A percentile compares a stretch with the other conserved stretches of the same genome.
Conservation (phyloP, 345 rosid genomes). For the Lepidium didymum region DNA sequence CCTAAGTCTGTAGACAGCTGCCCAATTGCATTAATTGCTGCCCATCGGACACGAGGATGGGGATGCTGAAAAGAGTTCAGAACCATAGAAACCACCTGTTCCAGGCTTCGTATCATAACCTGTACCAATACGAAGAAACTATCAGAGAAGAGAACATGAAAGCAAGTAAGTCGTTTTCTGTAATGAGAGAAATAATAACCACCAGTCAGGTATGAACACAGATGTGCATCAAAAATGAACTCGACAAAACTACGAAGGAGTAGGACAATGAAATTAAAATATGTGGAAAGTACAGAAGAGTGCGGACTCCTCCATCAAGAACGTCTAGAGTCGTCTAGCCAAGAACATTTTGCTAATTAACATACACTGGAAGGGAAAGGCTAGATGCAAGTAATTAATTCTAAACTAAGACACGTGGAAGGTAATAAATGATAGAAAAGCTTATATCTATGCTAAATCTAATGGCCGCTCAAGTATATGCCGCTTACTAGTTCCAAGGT, state of each 20-base stretch:
- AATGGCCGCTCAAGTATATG: not conserved
- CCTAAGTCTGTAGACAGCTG: slow-evolving; percentile 72
- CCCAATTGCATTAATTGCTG: slow-evolving; percentile 71
- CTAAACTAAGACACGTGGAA: not conserved
- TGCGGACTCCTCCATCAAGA: not conserved
- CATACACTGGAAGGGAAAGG: not conserved
- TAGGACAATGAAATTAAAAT: not conserved
- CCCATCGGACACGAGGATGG: slow-evolving; percentile 71
- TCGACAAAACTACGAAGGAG: not conserved
- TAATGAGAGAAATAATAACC: not conserved
- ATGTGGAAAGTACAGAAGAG: not conserved
- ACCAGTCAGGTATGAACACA: not conserved
- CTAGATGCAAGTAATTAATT: not conserved
- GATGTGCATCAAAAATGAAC: not conserved
- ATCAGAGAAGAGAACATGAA: not conserved
- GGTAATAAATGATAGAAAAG: not conserved
- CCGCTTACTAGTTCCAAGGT: not conserved
- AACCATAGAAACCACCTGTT: slow-evolving; percentile 58
- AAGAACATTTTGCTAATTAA: not conserved
- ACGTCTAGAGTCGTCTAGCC: not conserved
- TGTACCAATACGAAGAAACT: slow-evolving; percentile 9
- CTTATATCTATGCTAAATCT: not conserved
- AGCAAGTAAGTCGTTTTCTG: not conserved
- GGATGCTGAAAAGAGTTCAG: slow-evolving; percentile 59
- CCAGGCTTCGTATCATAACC: slow-evolving; percentile 62